Conservation (phyloP, 2,329 filamentous ascomycete genomes). For the Cladorrhinum sp. region DNA sequence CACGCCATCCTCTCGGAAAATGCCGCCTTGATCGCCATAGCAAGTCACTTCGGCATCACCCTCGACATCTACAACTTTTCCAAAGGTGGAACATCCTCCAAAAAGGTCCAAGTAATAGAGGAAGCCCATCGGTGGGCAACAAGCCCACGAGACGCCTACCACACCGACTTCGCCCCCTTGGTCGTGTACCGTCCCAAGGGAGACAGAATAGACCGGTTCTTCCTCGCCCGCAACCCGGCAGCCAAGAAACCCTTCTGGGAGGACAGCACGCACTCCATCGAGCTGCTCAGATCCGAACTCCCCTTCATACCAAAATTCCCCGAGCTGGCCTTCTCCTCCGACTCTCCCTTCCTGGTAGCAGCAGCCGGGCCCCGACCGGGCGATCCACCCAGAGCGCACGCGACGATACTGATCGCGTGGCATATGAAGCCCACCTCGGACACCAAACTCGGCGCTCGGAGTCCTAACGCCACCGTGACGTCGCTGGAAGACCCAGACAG, state of each 20-base stretch:
- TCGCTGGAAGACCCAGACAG: conserved; percentile 18
- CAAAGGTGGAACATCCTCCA: conserved; percentile 28
- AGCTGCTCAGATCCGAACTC: conserved; percentile 35
- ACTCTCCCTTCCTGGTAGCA: conserved; percentile 25
- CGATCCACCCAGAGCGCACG: conserved; percentile 16
- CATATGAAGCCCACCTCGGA: conserved; percentile 23
- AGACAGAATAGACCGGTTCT: conserved; percentile 35
- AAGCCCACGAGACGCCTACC: conserved; percentile 33
- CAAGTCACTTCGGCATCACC: conserved; percentile 37
- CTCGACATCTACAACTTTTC: conserved; percentile 41
- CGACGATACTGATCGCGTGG: conserved; percentile 29
- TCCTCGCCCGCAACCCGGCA: conserved; percentile 22
- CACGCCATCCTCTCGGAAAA: conserved; percentile 40
- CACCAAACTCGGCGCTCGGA: conserved; percentile 14
- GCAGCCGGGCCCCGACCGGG: conserved; percentile 27
- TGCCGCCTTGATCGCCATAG: conserved; percentile 35
- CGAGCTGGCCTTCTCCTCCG: conserved; percentile 33
- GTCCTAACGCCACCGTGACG: conserved; percentile 12
- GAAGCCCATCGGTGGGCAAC: conserved; percentile 39
- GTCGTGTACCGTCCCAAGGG: conserved; percentile 35
- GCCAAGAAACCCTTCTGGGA: conserved; percentile 26
- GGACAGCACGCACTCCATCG: conserved; percentile 37
- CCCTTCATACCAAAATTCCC: conserved; percentile 39
- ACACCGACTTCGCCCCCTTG: conserved; percentile 33
- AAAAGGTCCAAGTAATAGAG: conserved; percentile 38